Base-by-base conservation (phyloP, 129 eudicot species). In the Flaveria robusta region DNA sequence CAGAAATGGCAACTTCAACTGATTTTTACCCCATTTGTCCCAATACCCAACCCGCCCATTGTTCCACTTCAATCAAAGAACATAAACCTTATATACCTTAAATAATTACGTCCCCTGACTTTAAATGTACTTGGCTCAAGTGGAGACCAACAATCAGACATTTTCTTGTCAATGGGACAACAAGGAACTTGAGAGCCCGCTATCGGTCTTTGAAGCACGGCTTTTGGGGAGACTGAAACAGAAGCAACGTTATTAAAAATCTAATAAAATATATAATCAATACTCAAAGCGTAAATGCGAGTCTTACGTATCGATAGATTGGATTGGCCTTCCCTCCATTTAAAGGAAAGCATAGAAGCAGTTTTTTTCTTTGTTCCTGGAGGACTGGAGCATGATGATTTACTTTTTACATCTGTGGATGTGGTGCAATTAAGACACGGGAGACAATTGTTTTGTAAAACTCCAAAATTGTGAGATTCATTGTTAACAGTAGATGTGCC, bases 141-240 rank as follows among this genome's bases (percentile, higher is more conserved):
- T 1, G 79, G 84, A 43, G 98, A 93, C 98, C 98, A 93, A 65
- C 75, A 76, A 70, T 88, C 96, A 1, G 92, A 69, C 85, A 91
- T 75, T 84, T 84, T 89, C 87, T 91, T 91, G 72, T 91, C 96
- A n/a, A 86, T 78, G 15, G 97, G 96, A 75, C 92, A 89, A 79
- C 79, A 83, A 64, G 89, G 85, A 74, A 94, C 85, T 74, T 91
- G 99, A 50, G 97, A 88, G 24, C 99, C 99, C 4, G 96, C 99
- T 79, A 70, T 83, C 10, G 99, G 99, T 74, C 96, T 89, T 74
- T 78, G 93, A 49, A 91, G 78, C 77, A 91, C 80, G 37, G 89
- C 83, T 82, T 81, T 91, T 52, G 96, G 87, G 8, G 91, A 83
- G 47, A 88, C 97, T 93, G 86, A 79, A 79, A 85, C 23, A 67